These are phyloP conservation scores for Haematococcus lacustris DNA, from an alignment of 139 green algal species.

Conservation along the genomic window DNA sequence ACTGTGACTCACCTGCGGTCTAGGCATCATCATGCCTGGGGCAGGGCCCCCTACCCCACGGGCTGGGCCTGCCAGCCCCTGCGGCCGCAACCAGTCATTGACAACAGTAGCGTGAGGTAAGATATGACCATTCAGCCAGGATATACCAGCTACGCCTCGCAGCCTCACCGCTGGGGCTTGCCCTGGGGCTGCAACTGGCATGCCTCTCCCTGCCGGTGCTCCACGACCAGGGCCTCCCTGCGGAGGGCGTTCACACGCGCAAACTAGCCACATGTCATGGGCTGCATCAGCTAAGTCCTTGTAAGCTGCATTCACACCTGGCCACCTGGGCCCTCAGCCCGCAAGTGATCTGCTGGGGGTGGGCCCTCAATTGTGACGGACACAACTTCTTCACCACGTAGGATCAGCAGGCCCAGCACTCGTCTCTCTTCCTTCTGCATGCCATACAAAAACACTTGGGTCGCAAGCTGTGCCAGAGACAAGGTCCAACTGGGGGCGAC, in stretches of 20 bases:
- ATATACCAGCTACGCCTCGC: neutral
- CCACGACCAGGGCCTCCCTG: constrained; percentile 73
- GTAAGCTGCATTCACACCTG: too few species aligned
- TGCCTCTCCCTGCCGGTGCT: constrained; percentile 64
- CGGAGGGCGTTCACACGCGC: too few species aligned
- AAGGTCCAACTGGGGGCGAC: neutral
- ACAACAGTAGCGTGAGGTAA: neutral
- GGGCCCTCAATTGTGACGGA: constrained; percentile 93
- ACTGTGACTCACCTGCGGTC: constrained; percentile 69
- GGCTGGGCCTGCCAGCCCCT: constrained; percentile 80
- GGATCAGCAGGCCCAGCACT: constrained; percentile 90
- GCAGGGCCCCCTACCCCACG: constrained; percentile 81
- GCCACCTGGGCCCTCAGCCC: too few species aligned
- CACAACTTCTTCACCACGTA: constrained; percentile 92
- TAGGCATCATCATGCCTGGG: constrained; percentile 87
- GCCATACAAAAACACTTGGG: neutral
- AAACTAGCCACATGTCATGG: too few species aligned
- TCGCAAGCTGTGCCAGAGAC: neutral
- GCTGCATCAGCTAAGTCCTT: too few species aligned
- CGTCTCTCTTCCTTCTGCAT: constrained; percentile 79
- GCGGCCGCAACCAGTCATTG: neutral
- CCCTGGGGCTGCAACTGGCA: constrained; percentile 64
- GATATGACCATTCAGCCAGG: neutral
- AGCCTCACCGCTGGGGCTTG: constrained; percentile 66
- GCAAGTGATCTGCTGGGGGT: constrained; percentile 72